Evolutionary conservation across 129 eudicot genomes (phyloP), one percentile per base, ranked within the genome.

Genomic region (Escallonia herrerae): DNA sequence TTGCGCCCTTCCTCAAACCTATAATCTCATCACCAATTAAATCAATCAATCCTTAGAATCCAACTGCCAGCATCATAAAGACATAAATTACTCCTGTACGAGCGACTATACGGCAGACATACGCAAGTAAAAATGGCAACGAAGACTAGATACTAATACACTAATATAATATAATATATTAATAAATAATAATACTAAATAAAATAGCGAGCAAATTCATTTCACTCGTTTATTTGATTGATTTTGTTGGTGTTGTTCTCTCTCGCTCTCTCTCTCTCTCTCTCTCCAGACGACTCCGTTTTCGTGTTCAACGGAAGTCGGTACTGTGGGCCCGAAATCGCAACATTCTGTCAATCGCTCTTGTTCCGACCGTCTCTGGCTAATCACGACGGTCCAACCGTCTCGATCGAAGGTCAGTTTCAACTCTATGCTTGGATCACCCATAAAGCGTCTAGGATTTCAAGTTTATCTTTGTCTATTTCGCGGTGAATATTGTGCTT

Each of bases 371-470:
- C 5, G 14, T 7, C 37, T 64, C 56, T 44, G 13, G 46, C 52
- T 33, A 9, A 33, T 50, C 38, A 42, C 64, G 33, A 2, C 33
- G 39, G 67, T 77, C 60, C 15, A 60, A 14, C 12, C 62, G 53
- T 77, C 46, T 57, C 64, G 73, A 71, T 77, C 81, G 33, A 71
- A 77, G 73, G 81, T 77, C 42, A 33, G 44, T 59, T 58, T 58
- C 7, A 7, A 14, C 59, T n/a, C 12, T n/a, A 12, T 50, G 53
- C 45, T 39, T 59, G 33, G 33, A 22, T 22, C 33, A 22, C 33
- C 33, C 33, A 22, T 22, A 22, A 22, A 22, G 33, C 33, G 33
- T 22, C 1, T 22, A 22, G 33, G 33, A 22, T 22, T 22, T 22
- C 33, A 1, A 22, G 33, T 0, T 22, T 22, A 22, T 22, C 33